Base-by-base conservation (phyloP, 2,329 filamentous ascomycete genomes). In the Ceratocystis colombiana region DNA sequence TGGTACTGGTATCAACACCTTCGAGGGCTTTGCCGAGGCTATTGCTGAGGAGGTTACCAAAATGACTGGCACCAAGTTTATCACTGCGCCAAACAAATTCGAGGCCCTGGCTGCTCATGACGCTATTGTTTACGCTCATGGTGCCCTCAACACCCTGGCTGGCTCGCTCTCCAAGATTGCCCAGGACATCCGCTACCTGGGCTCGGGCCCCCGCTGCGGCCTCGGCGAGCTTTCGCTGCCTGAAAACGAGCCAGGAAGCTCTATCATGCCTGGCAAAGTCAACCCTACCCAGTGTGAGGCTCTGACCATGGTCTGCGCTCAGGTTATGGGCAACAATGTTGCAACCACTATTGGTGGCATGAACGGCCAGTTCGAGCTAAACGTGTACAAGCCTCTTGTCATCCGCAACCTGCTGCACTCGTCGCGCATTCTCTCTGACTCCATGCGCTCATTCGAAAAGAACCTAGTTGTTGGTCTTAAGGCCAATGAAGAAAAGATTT, bases 241-340 rank as follows among this genome's bases (percentile, higher is more conserved):
- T 30, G 94, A 99, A 81, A 99, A 99, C 79, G 94, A 99, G 81
- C 94, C 94, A 44, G 93, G 93, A 70, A 94, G 88, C 74, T 95
- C 89, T 72, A 97, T 99, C 81, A 99, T 99, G 94, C 94, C 94
- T 57, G 94, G 94, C 74, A 99, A 99, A 82, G 94, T 99, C 76
- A 99, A 99, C 82, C 94, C 94, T 41, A 99, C 94, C 41, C 94
- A 99, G 79, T 96, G 91, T 79, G 94, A 99, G 82, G 89, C 91
- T 69, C 80, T 99, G 76, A 97, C 94, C 72, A 99, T 99, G 94
- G 82, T 97, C 68, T 96, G 93, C 80, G 86, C 90, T 22, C 94
- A 99, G 78, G 93, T 99, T 69, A 96, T 97, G 84, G 94, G 94
- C 74, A 99, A 99, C 83, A 87, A 97, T 75, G 88, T 91, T 65